Conservation (phyloP, 805 yeast genomes). For the Pichia paraexigua region DNA sequence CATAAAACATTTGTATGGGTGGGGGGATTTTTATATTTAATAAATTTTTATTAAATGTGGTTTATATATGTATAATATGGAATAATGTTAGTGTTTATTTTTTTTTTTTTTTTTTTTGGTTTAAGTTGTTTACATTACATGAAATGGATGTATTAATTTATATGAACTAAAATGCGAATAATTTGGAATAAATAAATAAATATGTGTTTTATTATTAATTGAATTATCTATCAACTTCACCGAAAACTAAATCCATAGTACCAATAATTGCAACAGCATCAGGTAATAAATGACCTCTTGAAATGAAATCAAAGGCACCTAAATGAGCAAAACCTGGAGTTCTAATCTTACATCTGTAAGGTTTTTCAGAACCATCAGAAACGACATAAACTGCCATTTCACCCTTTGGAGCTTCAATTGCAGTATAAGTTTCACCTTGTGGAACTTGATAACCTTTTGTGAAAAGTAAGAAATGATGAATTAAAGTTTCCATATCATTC, state of each 20-base stretch:
- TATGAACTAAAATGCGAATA: neutral
- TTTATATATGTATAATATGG: neutral
- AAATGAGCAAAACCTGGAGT: slow-evolving; percentile 93
- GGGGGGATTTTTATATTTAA: neutral
- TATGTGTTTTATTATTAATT: neutral
- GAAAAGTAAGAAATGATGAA: slow-evolving; percentile 81
- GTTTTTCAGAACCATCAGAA: slow-evolving; percentile 84
- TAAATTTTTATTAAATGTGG: neutral
- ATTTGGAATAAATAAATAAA: neutral
- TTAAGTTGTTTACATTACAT: neutral
- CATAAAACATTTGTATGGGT: neutral
- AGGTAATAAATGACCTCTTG: slow-evolving; percentile 81
- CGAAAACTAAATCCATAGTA: slow-evolving; percentile 91
- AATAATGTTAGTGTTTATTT: slow-evolving; percentile 1
- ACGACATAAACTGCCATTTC: slow-evolving; percentile 90
- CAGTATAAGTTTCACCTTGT: slow-evolving; percentile 85
- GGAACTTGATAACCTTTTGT: slow-evolving; percentile 88
- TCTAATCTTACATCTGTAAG: slow-evolving; percentile 86
- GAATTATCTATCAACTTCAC: slow-evolving; percentile 80
- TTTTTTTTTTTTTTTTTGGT: neutral
- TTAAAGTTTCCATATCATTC: slow-evolving; percentile 87
- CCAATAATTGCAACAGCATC: slow-evolving; percentile 93
- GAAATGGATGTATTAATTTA: neutral
- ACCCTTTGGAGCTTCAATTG: slow-evolving; percentile 92
- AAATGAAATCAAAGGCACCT: slow-evolving; percentile 79